A percentile compares a stretch with the other conserved stretches of the same genome.
Evolutionary conservation across 345 rosid species (phyloP).

Genomic region (Draba incana): DNA sequence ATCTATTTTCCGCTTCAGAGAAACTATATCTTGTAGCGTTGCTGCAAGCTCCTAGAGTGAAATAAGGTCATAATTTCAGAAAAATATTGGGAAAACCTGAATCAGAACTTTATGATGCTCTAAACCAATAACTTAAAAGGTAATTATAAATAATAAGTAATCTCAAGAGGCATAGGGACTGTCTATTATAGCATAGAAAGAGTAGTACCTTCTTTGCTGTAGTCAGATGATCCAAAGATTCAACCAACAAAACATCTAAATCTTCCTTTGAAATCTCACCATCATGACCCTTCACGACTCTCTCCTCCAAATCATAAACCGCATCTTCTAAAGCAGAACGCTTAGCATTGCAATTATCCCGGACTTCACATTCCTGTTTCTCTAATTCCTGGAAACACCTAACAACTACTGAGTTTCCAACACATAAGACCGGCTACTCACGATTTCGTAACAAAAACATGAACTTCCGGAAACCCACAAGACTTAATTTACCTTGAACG

Average conservation of each 20-base stretch:
- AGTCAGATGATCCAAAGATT: conserved; percentile 51
- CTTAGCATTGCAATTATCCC: conserved; percentile 41
- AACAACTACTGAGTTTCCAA: conserved; percentile 15
- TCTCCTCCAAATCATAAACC: conserved; percentile 55
- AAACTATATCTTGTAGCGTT: conserved; percentile 53
- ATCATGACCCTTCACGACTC: conserved; percentile 42
- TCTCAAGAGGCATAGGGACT: not conserved
- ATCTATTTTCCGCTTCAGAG: conserved; percentile 65
- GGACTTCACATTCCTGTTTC: conserved; percentile 52
- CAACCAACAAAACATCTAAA: conserved; percentile 46
- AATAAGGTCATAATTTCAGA: not conserved
- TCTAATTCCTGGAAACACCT: conserved; percentile 52
- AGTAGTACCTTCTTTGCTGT: conserved; percentile 56
- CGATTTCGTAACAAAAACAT: not conserved
- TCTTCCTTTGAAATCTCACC: conserved; percentile 43
- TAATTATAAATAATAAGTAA: too few relatives aligned
- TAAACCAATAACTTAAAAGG: conserved; percentile 21
- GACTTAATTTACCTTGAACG: conserved; percentile 49
- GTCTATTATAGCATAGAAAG: conserved; percentile 1
- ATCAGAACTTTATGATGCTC: conserved; percentile 11
- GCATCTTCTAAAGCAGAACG: conserved; percentile 53
- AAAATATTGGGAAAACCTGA: not conserved
- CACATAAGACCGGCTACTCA: conserved; percentile 3
- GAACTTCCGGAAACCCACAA: not conserved
- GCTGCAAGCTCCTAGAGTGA: conserved; percentile 68